A percentile compares a stretch with the other conserved stretches of the same genome.
Evolutionary conservation across 1,139 yeast genomes (phyloP).

Genomic region (Geotrichum reessii): DNA sequence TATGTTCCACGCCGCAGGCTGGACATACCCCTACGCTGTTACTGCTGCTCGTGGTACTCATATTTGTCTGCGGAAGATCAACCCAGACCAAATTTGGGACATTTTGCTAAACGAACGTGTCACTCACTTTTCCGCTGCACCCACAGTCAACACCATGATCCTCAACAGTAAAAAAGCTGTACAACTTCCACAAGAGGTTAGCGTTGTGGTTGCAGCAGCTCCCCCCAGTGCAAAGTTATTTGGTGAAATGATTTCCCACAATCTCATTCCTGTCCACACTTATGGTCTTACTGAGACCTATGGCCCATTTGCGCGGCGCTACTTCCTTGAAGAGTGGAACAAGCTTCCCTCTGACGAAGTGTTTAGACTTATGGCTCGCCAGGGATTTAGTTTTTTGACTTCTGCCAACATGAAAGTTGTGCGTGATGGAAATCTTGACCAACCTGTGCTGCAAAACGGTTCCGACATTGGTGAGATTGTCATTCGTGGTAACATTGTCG

Average conservation of each 20-base stretch:
- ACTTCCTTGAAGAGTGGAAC: constrained; percentile 35
- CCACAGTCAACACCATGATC: constrained; percentile 39
- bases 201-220: constrained; percentile 39
- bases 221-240: constrained; percentile 38
- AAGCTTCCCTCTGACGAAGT: constrained; percentile 27
- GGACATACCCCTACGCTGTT: constrained; percentile 40
- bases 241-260: constrained; percentile 34
- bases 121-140: constrained; percentile 39
- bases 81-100: constrained; percentile 36
- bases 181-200: constrained; percentile 29
- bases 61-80: constrained; percentile 36
- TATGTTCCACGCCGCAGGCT: constrained; percentile 40
- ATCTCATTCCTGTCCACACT: constrained; percentile 49
- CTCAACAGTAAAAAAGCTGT: constrained; percentile 33
- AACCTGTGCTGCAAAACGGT: constrained; percentile 45
- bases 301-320: constrained; percentile 37
- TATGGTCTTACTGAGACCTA: constrained; percentile 61
- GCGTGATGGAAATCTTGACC: constrained; percentile 46
- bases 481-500: constrained; percentile 44
- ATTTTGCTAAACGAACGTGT: constrained; percentile 31
- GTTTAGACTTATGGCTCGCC: constrained; percentile 34
- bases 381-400: constrained; percentile 36
- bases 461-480: constrained; percentile 37
- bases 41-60: constrained; percentile 39
- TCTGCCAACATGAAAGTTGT: constrained; percentile 43